Base-by-base conservation (phyloP, 2,329 filamentous ascomycete genomes). In the Leptographium galeiforme region DNA sequence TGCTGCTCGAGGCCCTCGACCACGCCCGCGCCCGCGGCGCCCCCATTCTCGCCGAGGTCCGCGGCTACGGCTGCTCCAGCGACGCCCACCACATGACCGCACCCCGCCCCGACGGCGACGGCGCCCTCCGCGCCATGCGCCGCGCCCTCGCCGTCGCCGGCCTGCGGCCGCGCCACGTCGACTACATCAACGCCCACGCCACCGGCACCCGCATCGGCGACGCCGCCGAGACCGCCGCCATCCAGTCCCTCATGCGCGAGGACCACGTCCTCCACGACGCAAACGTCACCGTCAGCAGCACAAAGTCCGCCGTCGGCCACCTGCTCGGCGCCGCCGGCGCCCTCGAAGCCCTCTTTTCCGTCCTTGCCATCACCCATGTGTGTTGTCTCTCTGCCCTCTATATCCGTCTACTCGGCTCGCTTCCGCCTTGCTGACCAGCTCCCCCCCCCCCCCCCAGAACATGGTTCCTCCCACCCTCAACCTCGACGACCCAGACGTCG, bases 1-100 rank as follows among this genome's bases (percentile, higher is more conserved):
- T 95, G 33, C 71, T 98, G 2, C 76, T 98, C 1, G 93, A 98
- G 74, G 90, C 95, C 66, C 70, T 95, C 6, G 85, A 91, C 62
- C 93, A 97, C 64, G 93, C 93, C 16, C 86, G 80, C 64, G 73
- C 79, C 8, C 77, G 93, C 52, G 84, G 85, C 8, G 90, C 89
- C 18, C 74, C 70, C 6, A 90, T 97, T 54, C 94, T 97, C 64
- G 91, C 91, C 36, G 90, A 97, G 67, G 63, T 98, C 19, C 81
- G 74, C 63, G 93, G 93, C 2, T 97, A 97, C 63, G 93, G 91
- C 25, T 84, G 87, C 58, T 95, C 88, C 50, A 88, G 86, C 32
- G 93, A 98, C 67, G 90, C 93, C 2, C 71, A 94, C 66, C 93
- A 97, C 66, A 89, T 97, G 75, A 98, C 93, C 12, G 88, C 91